Evolutionary conservation across 371 early-diverging fungal species (phyloP), one percentile per base, ranked within the genome.

Genomic region (Mortierella sp.): DNA sequence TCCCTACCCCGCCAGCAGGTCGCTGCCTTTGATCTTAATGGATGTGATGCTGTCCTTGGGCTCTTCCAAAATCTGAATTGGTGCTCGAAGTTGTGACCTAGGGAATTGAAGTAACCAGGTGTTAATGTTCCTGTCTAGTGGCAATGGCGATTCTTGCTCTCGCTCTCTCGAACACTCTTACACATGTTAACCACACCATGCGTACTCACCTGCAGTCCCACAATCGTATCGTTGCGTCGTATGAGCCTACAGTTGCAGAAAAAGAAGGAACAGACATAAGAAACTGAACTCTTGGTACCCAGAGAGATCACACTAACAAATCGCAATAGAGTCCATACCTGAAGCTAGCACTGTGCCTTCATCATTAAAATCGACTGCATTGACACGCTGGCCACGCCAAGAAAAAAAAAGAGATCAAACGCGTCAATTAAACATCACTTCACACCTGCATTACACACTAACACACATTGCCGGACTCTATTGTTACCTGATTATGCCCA

Each of bases 31-130:
- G 31, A 97, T 83, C 51, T 91, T 90, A 16, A 98, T 88, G 1
- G 96, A 93, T 77, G 95, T 93, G 6, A 98, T 93, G 69, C 95
- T 94, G 78, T 98, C 99, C 81, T 96, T 96, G 70, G 95, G 93
- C 19, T 97, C 98, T 37, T 94, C 93, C n/a, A 98, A 81, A 0
- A 95, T 88, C 79, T 98, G 98, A 53, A 98, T 94, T 4, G 97
- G 97, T 46, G 90, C 74, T 70, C 91, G 88, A 48, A 91, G 88
- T 1, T 91, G 86, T 19, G 97, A 93, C 31, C 97, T 91, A 26
- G 73, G n/a, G 1, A 11, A 37, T 51, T 10, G 26, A 69, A 69
- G 24, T 11, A 67, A 28, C 28, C 50, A 24, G n/a, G 19, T 1
- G 24, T 54, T n/a, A n/a, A n/a, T n/a, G 54, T n/a, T 5, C 21